Base-by-base conservation (phyloP, 108 stramenopile species). In the Fistulifera pelliculosa region DNA sequence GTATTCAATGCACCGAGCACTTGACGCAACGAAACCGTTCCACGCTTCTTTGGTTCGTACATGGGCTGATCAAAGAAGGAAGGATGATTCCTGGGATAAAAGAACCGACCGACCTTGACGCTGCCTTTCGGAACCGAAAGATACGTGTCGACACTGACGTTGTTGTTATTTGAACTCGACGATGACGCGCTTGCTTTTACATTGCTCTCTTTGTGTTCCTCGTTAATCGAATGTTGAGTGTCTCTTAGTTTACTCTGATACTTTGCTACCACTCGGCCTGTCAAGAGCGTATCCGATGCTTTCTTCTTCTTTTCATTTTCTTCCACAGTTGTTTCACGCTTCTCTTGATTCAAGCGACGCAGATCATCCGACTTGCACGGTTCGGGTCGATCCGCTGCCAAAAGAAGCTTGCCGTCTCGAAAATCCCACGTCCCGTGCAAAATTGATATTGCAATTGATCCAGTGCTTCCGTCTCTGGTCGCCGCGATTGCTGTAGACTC, bases 11-110 rank as follows among this genome's bases (percentile, higher is more conserved):
- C 64, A 10, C 84, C 84, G 41, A 83, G 54, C 6, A 90, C 71
- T 70, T 90, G 88, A 42, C 65, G 60, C 42, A 90, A 64, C 47
- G 73, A 62, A 66, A 88, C 83, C 5, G 61, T 66, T 41, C 83
- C 87, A 22, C 56, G 77, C 15, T 51, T 38, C 41, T 44, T 59
- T 19, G 87, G 78, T 19, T 67, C 62, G 55, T 70, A 67, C 38
- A 90, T 90, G 35, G 84, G 88, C 23, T 73, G 69, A 19, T 90
- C 88, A 61, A 90, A 90, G 54, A 90, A 90, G 0, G 64, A 68
- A 15, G 84, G 84, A 56, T 90, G 88, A 31, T 68, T 52, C 39
- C 62, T 74, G 2, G 88, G 88, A 64, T 90, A 90, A 69, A 79
- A 68, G 61, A 85, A 85, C 40, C 74, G 77, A 7, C 88, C 88